A percentile compares a stretch with the other conserved stretches of the same genome.
Evolutionary conservation across 2,329 filamentous ascomycete genomes (phyloP).

Genomic region (Magnaporthiopsis poae): DNA sequence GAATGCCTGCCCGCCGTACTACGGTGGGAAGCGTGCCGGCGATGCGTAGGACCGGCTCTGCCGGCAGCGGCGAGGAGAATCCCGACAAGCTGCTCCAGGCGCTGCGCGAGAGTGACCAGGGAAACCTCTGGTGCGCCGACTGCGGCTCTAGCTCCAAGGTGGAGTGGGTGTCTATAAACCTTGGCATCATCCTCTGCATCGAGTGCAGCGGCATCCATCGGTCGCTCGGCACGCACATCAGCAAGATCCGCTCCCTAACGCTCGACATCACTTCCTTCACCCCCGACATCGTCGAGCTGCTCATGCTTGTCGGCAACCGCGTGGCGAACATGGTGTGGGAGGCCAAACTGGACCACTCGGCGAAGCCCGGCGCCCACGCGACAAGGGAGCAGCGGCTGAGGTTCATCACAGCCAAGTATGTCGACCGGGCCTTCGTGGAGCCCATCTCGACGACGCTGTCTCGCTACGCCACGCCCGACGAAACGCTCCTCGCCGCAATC

Average conservation of each 20-base stretch:
- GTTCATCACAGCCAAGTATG: conserved; percentile 93
- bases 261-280: conserved; percentile 95
- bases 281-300: conserved; percentile 87
- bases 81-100: conserved; percentile 78
- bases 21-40: conserved; percentile 79
- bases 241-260: conserved; percentile 89
- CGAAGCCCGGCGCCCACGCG: conserved; percentile 67
- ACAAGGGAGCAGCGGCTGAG: conserved; percentile 82
- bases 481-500: conserved; percentile 81
- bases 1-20: conserved; percentile 68
- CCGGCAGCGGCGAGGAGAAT: conserved; percentile 66
- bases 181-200: conserved; percentile 92
- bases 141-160: conserved; percentile 86
- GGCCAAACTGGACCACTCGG: conserved; percentile 61
- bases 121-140: conserved; percentile 88
- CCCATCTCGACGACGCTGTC: conserved; percentile 66
- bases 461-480: conserved; percentile 68
- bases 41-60: conserved; percentile 50
- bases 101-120: conserved; percentile 80
- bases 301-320: conserved; percentile 83
- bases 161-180: conserved; percentile 97
- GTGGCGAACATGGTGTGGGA: conserved; percentile 97
- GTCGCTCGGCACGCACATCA: conserved; percentile 92
- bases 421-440: conserved; percentile 71
- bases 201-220: conserved; percentile 97